Conservation (phyloP, 345 rosid species). For the Melaleuca alternifolia region DNA sequence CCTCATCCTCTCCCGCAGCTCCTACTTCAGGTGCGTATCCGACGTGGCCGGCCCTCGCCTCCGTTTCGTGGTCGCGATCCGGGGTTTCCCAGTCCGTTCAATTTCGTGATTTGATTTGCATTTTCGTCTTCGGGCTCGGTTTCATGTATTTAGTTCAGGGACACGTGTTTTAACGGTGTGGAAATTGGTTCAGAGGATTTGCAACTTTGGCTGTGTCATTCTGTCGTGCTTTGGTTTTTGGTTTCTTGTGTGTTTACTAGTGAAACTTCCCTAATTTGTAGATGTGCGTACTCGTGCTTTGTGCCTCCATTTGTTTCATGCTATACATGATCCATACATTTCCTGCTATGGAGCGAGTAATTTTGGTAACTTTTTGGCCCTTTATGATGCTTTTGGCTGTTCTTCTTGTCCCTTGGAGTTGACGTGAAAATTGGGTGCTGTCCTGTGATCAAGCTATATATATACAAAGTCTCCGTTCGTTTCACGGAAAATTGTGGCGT, state of each 20-base stretch:
- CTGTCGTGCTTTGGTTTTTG: neutral
- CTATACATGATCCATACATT: neutral
- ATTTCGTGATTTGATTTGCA: neutral
- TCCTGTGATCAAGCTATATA: neutral
- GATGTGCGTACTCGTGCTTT: neutral
- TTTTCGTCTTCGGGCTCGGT: neutral
- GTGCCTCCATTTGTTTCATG: neutral
- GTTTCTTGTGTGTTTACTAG: neutral
- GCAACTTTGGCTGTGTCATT: neutral
- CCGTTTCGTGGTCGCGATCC: neutral
- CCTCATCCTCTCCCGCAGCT: constrained; percentile 79
- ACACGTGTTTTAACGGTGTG: neutral
- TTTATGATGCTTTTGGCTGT: neutral
- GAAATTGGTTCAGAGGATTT: neutral
- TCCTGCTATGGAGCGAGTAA: neutral
- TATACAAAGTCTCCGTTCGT: no score
- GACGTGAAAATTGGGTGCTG: neutral
- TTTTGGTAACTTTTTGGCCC: neutral
- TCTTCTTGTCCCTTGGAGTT: neutral
- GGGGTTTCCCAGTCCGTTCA: neutral
- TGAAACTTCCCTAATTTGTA: neutral
- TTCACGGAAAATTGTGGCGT: no score
- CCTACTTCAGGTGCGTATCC: constrained; percentile 72
- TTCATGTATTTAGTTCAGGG: no score
- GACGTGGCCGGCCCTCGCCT: neutral